phyloP scores from a whole-genome alignment of 1,284 basidiomycete genomes.

The Cryptococcus sp. region DNA sequence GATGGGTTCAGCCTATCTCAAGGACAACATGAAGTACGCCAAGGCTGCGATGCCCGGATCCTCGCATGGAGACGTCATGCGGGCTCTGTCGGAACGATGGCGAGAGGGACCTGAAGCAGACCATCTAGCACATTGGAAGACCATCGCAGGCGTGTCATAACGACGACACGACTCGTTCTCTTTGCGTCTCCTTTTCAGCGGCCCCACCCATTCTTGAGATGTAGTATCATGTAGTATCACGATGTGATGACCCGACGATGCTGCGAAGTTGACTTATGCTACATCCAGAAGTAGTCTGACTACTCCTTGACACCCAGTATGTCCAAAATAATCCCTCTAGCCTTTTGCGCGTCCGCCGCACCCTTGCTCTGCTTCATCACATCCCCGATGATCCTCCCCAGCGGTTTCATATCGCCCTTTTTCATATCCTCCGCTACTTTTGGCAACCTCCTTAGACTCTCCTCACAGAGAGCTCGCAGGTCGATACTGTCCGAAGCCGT shows the following conservation, averaged over 20 bases:
- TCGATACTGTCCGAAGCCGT: constrained; percentile 27
- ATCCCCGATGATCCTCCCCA: constrained; percentile 81
- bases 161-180: too few relatives aligned
- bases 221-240: too few relatives aligned
- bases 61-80: constrained; percentile 40
- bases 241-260: too few relatives aligned
- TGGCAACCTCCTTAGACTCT: constrained; percentile 63
- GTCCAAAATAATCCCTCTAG: constrained; percentile 36
- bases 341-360: constrained; percentile 58
- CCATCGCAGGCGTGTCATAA: neutral
- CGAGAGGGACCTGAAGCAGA: constrained; percentile 15
- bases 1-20: constrained; percentile 28
- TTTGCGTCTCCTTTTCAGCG: too few relatives aligned
- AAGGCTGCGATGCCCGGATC: constrained; percentile 34
- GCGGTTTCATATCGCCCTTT: constrained; percentile 69
- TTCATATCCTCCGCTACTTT: constrained; percentile 64
- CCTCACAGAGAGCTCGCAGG: constrained; percentile 55
- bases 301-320: constrained; percentile 13
- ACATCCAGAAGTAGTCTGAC: too few relatives aligned
- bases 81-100: constrained; percentile 38
- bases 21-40: constrained; percentile 37
- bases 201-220: too few relatives aligned
- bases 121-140: constrained; percentile 26
- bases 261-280: too few relatives aligned
- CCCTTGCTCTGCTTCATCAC: constrained; percentile 83